Evolutionary conservation across 2,329 filamentous ascomycete genomes (phyloP), one percentile per base, ranked within the genome.

Genomic region (Ampelomyces quisqualis): DNA sequence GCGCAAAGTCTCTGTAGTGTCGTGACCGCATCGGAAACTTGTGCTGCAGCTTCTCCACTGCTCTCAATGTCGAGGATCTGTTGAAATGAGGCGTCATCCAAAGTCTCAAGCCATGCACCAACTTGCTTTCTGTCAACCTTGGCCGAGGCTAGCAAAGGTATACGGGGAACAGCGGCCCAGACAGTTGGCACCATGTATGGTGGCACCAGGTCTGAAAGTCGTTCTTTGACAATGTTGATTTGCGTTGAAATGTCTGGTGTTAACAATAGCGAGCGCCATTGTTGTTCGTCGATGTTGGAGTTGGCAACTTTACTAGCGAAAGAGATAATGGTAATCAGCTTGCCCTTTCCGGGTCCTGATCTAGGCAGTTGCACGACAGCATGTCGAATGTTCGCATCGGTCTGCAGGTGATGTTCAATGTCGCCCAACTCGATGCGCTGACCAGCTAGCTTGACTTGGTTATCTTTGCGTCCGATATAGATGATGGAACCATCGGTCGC

Each of bases 301-400:
- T 38, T 35, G 4, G 26, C 10, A 8, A 33, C 17, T 7, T 60
- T 43, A 7, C 47, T 53, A 15, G 67, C 61, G 17, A 73, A 52
- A 17, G 68, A 69, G 38, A 75, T 46, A 2, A 77, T 67, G 8
- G 72, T 66, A 5, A 71, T 67, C n/a, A 76, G 65, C n/a, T 68
- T 70, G 40, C 70, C 63, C 40, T 71, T 67, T n/a, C 65, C 61
- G 2, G 59, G 67, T 2, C 72, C 71, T 11, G 36, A 35, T 45
- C 72, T 71, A 3, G 71, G 69, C 43, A 76, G 53, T 11, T 71
- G 58, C 3, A 75, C 72, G 33, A 74, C 63, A 3, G 65, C 67
- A 43, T 73, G 65, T 22, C 60, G 65, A 9, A 74, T 43, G 7
- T 20, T 37, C 14, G 49, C 20, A 27, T 62, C 50, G n/a, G 53